Conservation (phyloP, 495 filamentous ascomycete species). For the Sphaerosporella brunnea region DNA sequence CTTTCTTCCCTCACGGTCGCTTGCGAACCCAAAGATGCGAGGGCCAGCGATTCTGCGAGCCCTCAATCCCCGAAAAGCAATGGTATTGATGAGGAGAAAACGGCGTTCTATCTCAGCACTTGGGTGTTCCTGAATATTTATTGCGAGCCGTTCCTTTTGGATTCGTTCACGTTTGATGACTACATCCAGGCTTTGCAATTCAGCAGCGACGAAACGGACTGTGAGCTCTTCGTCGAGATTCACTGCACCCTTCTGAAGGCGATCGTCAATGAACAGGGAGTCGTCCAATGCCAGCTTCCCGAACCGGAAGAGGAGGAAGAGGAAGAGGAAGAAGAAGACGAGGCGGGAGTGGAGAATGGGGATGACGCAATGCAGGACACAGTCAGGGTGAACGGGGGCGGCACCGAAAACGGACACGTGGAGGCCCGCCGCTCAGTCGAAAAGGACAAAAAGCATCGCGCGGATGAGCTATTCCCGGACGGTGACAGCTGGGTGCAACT, state of each 20-base stretch:
- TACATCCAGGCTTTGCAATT: slow-evolving; percentile 77
- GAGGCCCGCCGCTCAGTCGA: slow-evolving; percentile 29
- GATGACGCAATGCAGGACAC: slow-evolving; percentile 6
- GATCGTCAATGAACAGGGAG: slow-evolving; percentile 62
- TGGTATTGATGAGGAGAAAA: slow-evolving; percentile 21
- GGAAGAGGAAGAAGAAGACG: slow-evolving; percentile 40
- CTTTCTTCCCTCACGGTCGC: slow-evolving; percentile 32
- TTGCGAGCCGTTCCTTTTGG: slow-evolving; percentile 76
- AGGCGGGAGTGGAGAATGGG: slow-evolving; percentile 4
- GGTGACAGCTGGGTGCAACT: slow-evolving; percentile 66
- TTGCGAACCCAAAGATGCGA: too few species aligned
- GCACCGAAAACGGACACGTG: slow-evolving; percentile 16
- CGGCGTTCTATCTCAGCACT: slow-evolving; percentile 31
- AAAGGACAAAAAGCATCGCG: slow-evolving; percentile 43
- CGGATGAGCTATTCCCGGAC: slow-evolving; percentile 54
- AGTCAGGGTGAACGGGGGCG: slow-evolving; percentile 25
- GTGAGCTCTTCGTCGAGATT: slow-evolving; percentile 74
- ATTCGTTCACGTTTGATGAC: slow-evolving; percentile 96
- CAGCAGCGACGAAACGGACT: slow-evolving; percentile 55
- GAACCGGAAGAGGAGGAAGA: slow-evolving; percentile 53
- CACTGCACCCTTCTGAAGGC: slow-evolving; percentile 84
- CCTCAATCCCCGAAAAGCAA: slow-evolving; percentile 17
- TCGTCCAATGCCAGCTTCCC: slow-evolving; percentile 59
- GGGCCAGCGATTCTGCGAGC: slow-evolving; percentile 11
- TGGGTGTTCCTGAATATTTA: slow-evolving; percentile 97